A percentile compares a stretch with the other conserved stretches of the same genome.
Conservation (phyloP, 495 filamentous ascomycete genomes). For the Tirmania nivea region DNA sequence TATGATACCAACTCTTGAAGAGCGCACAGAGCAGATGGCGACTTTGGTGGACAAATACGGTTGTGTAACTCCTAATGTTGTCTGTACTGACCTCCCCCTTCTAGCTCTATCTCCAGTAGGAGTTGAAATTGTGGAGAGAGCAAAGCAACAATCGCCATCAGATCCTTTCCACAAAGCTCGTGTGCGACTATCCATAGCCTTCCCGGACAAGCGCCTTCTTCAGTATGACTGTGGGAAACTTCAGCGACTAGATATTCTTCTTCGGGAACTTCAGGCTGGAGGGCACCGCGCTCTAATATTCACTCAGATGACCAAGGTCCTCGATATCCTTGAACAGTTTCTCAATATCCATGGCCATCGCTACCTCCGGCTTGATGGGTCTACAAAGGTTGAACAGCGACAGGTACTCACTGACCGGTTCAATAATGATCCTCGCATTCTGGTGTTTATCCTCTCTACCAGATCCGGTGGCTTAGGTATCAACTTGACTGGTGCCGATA, state of each 20-base stretch:
- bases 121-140: constrained; percentile 36
- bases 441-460: constrained; percentile 85
- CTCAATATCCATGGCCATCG: constrained; percentile 95
- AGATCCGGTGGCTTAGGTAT: constrained; percentile 89
- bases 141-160: constrained; percentile 11
- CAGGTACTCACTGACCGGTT: constrained; percentile 92
- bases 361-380: constrained; percentile 84
- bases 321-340: constrained; percentile 94
- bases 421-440: constrained; percentile 81
- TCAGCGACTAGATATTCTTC: constrained; percentile 66
- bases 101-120: constrained; percentile 39
- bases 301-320: constrained; percentile 97
- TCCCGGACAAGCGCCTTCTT: constrained; percentile 82
- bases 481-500: constrained; percentile 90
- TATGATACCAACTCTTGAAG: constrained; percentile 50
- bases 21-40: constrained; percentile 48
- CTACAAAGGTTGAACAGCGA: constrained; percentile 83
- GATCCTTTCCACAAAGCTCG: constrained; percentile 90
- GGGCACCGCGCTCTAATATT: constrained; percentile 92
- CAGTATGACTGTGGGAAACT: constrained; percentile 98
- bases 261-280: constrained; percentile 69
- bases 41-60: constrained; percentile 66
- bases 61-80: constrained; percentile 72
- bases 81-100: constrained; percentile 53
- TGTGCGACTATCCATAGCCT: constrained; percentile 82